Evolutionary conservation across 1,139 yeast genomes (phyloP), one percentile per base, ranked within the genome.

Genomic region (Pichia sp.): DNA sequence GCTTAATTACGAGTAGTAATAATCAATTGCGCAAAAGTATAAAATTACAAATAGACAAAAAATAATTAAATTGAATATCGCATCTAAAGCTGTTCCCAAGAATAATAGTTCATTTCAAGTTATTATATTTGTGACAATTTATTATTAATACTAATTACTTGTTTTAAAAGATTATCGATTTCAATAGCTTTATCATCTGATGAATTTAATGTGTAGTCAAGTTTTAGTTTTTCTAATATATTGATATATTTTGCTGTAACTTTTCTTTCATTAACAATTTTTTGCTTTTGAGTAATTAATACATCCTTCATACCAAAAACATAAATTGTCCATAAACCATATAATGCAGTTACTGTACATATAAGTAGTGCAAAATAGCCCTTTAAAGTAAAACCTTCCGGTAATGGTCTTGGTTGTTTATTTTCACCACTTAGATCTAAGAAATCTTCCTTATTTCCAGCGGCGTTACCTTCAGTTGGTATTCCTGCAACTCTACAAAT

Each of bases 371-470:
- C 89, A 51, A 80, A 62, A 59, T 80, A 81, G 39, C 90, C 90
- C 62, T 76, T 78, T 24, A 71, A 58, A 3, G 90, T 82, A 64
- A 82, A 82, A 6, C 90, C 89, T 36, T 67, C 69, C 2, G 90
- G 89, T 51, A 82, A 69, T 20, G 81, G 75, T 6, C 61, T 56
- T 20, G 67, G 68, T 62, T 82, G 90, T 37, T 68, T 60, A 43
- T 73, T 71, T 60, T 81, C 80, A 24, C 83, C 84, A 3, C 64
- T 55, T 55, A 82, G 66, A 51, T 81, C 71, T 41, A 80, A 67
- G 71, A 74, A 78, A 49, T 77, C 69, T 1, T 62, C 62, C 9
- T 63, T 40, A 55, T 76, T 73, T 11, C 78, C 89, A 29, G 87
- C 90, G n/a, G 90, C 90, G 59, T 83, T 83, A 52, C 89, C 92